Conservation (phyloP, 768 basidiomycete genomes). For the Filobasidium floriforme region DNA sequence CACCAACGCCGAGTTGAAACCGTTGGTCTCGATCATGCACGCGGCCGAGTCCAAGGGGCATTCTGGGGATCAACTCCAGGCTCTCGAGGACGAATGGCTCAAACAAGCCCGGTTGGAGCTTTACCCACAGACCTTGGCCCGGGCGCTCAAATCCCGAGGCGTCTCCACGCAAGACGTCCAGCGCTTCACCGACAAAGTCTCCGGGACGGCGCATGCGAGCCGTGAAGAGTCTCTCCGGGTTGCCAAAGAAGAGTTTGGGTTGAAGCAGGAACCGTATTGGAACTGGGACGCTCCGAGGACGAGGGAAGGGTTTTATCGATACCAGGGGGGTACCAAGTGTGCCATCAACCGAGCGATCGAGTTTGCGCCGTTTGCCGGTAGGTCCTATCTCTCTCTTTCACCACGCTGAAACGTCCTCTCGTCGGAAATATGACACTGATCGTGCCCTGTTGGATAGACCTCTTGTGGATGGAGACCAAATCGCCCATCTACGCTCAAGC, state of each 20-base stretch:
- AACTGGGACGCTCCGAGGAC: constrained; percentile 91
- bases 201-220: constrained; percentile 56
- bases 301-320: constrained; percentile 92
- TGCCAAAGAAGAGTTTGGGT: constrained; percentile 70
- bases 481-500: constrained; percentile 87
- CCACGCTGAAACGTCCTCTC: constrained; percentile 46
- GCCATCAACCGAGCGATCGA: constrained; percentile 85
- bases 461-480: constrained; percentile 59
- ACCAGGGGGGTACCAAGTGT: constrained; percentile 92
- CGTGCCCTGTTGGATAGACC: constrained; percentile 15
- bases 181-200: constrained; percentile 52
- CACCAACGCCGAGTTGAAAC: constrained; percentile 62
- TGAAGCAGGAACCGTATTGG: constrained; percentile 69
- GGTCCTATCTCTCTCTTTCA: too few relatives aligned
- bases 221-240: constrained; percentile 63
- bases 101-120: constrained; percentile 63
- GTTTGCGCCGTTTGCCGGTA: constrained; percentile 75
- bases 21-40: constrained; percentile 72
- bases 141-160: constrained; percentile 54
- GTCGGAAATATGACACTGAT: constrained; percentile 70
- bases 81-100: constrained; percentile 82
- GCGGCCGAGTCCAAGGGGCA: constrained; percentile 75
- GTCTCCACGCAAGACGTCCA: constrained; percentile 50
- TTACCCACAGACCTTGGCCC: constrained; percentile 64
- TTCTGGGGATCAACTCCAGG: constrained; percentile 70